phyloP scores from a whole-genome alignment of 805 yeast species.

The Sporopachydermia lactativora region DNA sequence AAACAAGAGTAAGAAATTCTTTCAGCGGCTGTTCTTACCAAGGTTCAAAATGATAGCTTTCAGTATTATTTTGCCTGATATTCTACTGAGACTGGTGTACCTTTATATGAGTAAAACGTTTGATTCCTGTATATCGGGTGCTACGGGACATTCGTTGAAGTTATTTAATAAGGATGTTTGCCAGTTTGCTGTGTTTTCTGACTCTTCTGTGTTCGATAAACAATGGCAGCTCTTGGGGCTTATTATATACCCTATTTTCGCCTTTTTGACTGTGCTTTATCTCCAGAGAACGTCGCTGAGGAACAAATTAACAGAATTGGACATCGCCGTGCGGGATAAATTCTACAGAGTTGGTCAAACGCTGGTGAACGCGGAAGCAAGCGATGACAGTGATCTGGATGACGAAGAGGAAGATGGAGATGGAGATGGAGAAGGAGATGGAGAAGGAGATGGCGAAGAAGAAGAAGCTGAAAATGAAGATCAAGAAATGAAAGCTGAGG shows the following conservation, averaged over 20 bases:
- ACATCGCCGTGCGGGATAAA: background rate
- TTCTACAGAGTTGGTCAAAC: background rate
- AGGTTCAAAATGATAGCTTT: background rate
- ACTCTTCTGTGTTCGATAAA: background rate
- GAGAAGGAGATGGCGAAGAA: background rate
- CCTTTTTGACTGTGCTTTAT: background rate
- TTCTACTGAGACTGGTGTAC: background rate
- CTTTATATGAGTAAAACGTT: background rate
- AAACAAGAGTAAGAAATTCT: background rate
- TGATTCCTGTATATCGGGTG: background rate
- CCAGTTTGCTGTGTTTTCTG: constrained; percentile 4
- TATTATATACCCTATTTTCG: background rate
- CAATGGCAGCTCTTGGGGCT: background rate
- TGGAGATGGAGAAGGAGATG: background rate
- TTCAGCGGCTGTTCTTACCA: background rate
- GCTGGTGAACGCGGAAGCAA: background rate
- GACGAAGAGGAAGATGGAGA: background rate
- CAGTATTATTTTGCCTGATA: background rate
- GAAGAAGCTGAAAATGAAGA: background rate
- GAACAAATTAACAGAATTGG: background rate
- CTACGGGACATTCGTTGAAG: constrained; percentile 20
- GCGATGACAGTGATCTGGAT: background rate
- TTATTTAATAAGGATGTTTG: constrained; percentile 68
- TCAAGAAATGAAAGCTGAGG: background rate
- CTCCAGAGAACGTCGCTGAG: background rate